phyloP scores from a whole-genome alignment of 495 filamentous ascomycete species.

The Stereocaulon alpinum region DNA sequence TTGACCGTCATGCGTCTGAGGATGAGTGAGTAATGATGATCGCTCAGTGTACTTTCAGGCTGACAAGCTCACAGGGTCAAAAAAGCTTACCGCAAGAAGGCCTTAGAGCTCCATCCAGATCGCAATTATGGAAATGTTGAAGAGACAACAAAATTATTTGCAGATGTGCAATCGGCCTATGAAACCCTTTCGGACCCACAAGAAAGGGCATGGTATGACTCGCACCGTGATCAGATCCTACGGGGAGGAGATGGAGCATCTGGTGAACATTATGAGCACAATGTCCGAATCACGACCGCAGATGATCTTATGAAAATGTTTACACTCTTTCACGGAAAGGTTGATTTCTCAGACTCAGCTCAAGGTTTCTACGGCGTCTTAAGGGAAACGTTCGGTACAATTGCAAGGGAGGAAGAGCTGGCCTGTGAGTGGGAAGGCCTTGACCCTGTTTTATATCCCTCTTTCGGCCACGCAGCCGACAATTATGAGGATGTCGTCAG shows the following conservation, averaged over 20 bases:
- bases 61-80: constrained; percentile 55
- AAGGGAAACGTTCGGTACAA: constrained; percentile 59
- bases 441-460: constrained; percentile 55
- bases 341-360: constrained; percentile 65
- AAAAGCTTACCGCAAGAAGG: constrained; percentile 82
- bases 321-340: constrained; percentile 60
- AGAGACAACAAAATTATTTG: constrained; percentile 72
- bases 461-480: constrained; percentile 64
- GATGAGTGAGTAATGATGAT: constrained; percentile 58
- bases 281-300: constrained; percentile 61
- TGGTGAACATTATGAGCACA: constrained; percentile 45
- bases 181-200: constrained; percentile 91
- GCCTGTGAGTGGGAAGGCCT: constrained; percentile 59
- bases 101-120: constrained; percentile 89
- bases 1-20: constrained; percentile 60
- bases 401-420: constrained; percentile 70
- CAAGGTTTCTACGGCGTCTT: constrained; percentile 76
- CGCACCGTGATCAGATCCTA: constrained; percentile 77
- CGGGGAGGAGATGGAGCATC: constrained; percentile 40
- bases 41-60: background rate
- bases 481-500: constrained; percentile 60
- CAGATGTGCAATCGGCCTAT: constrained; percentile 85
- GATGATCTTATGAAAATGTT: constrained; percentile 66
- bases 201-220: constrained; percentile 96
- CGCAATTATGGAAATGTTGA: constrained; percentile 84